A percentile compares a stretch with the other conserved stretches of the same genome.
Conservation (phyloP, 2,329 filamentous ascomycete genomes). For the Botrytis deweyae region DNA sequence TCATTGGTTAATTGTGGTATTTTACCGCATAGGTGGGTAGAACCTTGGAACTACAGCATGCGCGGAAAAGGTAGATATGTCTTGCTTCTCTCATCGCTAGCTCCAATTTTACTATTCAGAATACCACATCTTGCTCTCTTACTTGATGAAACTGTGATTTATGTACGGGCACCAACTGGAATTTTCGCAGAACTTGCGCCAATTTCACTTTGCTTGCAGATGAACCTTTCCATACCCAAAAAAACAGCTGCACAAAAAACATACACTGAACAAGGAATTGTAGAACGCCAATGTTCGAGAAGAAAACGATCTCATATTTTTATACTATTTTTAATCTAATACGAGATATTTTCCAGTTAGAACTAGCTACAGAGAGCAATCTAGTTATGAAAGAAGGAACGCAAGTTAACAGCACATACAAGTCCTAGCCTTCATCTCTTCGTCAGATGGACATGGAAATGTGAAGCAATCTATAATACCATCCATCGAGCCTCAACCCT, state of each 20-base stretch:
- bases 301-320: conserved; percentile 15
- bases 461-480: conserved; percentile 23
- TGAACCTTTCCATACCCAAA: no score
- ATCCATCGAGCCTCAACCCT: conserved; percentile 8
- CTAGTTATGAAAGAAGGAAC: conserved; percentile 1
- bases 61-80: no score
- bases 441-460: not conserved
- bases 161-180: no score
- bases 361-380: conserved; percentile 14
- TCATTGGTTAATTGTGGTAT: no score
- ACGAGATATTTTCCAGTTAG: conserved; percentile 13
- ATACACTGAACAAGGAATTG: not conserved
- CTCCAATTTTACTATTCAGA: no score
- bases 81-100: no score
- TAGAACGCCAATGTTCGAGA: not conserved
- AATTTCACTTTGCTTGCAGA: no score
- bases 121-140: no score
- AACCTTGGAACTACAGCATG: no score
- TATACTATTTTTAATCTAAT: conserved; percentile 13
- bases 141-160: no score
- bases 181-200: no score
- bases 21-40: no score
- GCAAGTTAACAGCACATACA: conserved; percentile 17
- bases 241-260: not conserved
- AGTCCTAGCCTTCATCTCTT: conserved; percentile 13